Base-by-base conservation (phyloP, 2,329 filamentous ascomycete species). In the Pseudocercospora cruenta region DNA sequence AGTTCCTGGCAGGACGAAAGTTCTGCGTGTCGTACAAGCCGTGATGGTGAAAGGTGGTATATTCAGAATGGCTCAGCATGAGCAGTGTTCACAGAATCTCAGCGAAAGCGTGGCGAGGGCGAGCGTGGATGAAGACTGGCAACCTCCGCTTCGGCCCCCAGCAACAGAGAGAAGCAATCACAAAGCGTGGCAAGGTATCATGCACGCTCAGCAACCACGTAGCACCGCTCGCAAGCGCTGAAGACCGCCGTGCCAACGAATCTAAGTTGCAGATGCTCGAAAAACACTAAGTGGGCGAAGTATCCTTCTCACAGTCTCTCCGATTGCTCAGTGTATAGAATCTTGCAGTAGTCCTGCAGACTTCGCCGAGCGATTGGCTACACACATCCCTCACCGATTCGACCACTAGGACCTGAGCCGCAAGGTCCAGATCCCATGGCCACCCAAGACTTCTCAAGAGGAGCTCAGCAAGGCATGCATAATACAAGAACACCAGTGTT, bases 281-380 rank as follows among this genome's bases (percentile, higher is more conserved):
- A 58, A 58, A 39, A 21, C 9, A 58, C 31, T 53, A 60, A 51
- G 58, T 60, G 58, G 43, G 45, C 45, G 24, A 51, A 60, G 58
- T 60, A 21, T 60, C 33, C 58, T 60, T 16, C 49, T 36, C 19
- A 39, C 28, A 26, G 26, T 51, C 14, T 14, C 60, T 54, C 47
- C 49, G 60, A 62, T 62, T 62, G 60, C 51, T 55, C 51, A 26
- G 26, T 55, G 21, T 31, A 31, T 43, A 47, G 60, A 43, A 47
- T 24, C 33, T 55, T 67, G 65, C 65, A 67, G 65, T 67, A 67
- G 65, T 62, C 26, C 53, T 58, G 55, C 64, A 61, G 47, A 28
- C 19, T 19, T 51, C 36, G 26, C 21, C 22, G 26, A 31, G 57
- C 57, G 28, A 63, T 66, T 66, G 60, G 64, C 55, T 60, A 33